Evolutionary conservation across 2,329 filamentous ascomycete species (phyloP).

Genomic region (Periconia sp.): DNA sequence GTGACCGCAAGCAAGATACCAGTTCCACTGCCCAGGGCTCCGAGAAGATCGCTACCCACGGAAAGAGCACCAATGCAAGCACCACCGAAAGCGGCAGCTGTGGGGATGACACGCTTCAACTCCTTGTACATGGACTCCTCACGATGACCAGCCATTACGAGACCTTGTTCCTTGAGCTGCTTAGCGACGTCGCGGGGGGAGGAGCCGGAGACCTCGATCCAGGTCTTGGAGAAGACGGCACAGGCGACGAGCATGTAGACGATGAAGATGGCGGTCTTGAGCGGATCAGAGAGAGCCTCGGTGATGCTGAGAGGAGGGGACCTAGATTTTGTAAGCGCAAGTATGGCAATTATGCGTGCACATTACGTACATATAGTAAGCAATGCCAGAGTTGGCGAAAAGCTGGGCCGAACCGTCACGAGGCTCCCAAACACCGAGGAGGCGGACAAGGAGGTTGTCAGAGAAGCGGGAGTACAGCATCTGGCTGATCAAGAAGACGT

Average conservation of each 20-base stretch:
- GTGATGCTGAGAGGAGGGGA: conserved; percentile 97
- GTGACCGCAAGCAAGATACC: conserved; percentile 98
- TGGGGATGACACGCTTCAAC: conserved; percentile 98
- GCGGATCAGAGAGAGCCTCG: conserved; percentile 93
- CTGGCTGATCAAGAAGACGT: conserved; percentile 98
- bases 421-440: conserved; percentile 98
- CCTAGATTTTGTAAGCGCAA: conserved; percentile 29
- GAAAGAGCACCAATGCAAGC: conserved; percentile 98
- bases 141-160: conserved; percentile 99
- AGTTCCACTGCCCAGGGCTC: conserved; percentile 93
- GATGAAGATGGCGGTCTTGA: conserved; percentile 95
- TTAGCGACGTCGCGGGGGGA: conserved; percentile 98
- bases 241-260: conserved; percentile 98
- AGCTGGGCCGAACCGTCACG: conserved; percentile 96
- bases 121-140: conserved; percentile 99
- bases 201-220: conserved; percentile 99
- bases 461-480: conserved; percentile 99
- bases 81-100: conserved; percentile 96
- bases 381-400: conserved; percentile 88
- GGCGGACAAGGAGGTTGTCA: conserved; percentile 96
- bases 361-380: conserved; percentile 87
- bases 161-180: conserved; percentile 99
- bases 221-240: conserved; percentile 99
- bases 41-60: conserved; percentile 92
- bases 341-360: not conserved